Base-by-base conservation (phyloP, 306 rosid species). In the Mimosa bimucronata region DNA sequence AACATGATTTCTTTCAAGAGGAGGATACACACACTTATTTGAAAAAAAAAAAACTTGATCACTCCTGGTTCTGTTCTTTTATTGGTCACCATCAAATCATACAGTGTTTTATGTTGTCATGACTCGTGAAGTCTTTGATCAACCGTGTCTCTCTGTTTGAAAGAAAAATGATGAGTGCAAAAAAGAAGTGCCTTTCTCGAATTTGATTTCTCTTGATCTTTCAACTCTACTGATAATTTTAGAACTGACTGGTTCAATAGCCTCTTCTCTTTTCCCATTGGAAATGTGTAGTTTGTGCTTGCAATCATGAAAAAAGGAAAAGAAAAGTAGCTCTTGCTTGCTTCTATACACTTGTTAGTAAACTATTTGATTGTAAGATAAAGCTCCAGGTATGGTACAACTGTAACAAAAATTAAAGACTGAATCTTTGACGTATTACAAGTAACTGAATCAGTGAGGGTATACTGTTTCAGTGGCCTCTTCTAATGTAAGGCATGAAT, bases 121-220 rank as follows among this genome's bases (percentile, higher is more conserved):
- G 28, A 34, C 38, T 34, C n/a, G n/a, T n/a, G n/a, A 6, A 13
- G 30, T 68, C 31, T 41, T 68, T 12, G 50, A 15, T 68, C 28
- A 55, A 61, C 23, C 26, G 14, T 21, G 67, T n/a, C 38, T 72
- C 48, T 60, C 31, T n/a, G 21, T 72, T 37, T 30, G 62, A 77
- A 77, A 65, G 52, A 46, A 5, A 68, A 10, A 41, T 18, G 66
- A 30, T 53, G 34, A 41, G 60, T 30, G 7, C 34, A 52, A 37
- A 21, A 81, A 46, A 45, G 30, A 61, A 64, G 41, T 74, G 12
- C 72, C 46, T 42, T 60, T 57, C 58, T 70, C 12, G 29, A 60
- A 67, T 81, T 77, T 77, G 75, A 77, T 67, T 81, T 65, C 60
- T 66, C 46, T 60, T 69, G 21, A 31, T 81, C 75, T 69, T 55